Evolutionary conservation across 1,139 yeast species (phyloP).

Genomic region (Neolecta irregularis): DNA sequence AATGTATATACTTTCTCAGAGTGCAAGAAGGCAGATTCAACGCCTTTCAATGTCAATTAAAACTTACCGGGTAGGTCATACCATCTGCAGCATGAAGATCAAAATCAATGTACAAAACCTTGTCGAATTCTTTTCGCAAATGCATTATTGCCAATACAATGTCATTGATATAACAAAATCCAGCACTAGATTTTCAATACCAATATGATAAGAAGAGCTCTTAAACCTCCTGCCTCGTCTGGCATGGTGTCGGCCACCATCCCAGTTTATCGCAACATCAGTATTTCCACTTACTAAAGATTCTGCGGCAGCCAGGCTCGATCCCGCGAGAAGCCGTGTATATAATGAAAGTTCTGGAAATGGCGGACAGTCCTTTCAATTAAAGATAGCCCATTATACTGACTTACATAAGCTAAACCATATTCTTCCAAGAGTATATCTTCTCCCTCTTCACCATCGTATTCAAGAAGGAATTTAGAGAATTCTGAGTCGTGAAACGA

Average conservation of each 20-base stretch:
- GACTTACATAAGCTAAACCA: slow-evolving; percentile 6
- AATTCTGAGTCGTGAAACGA: slow-evolving; percentile 31
- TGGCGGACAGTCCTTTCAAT: slow-evolving; percentile 42
- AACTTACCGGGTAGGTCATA: background rate
- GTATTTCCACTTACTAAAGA: slow-evolving; percentile 16
- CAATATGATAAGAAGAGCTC: background rate
- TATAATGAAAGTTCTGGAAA: slow-evolving; percentile 42
- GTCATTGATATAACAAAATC: slow-evolving; percentile 64
- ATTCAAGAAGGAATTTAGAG: slow-evolving; percentile 24
- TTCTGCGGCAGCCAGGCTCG: slow-evolving; percentile 35
- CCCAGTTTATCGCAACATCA: slow-evolving; percentile 45
- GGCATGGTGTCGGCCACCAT: slow-evolving; percentile 70
- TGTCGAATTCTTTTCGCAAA: slow-evolving; percentile 34
- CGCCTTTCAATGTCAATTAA: slow-evolving; percentile 29
- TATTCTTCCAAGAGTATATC: background rate
- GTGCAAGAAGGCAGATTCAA: slow-evolving; percentile 45
- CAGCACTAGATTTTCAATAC: slow-evolving; percentile 25
- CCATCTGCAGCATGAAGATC: slow-evolving; percentile 65
- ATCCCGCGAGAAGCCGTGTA: slow-evolving; percentile 38
- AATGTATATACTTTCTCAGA: slow-evolving; percentile 44
- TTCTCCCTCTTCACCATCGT: background rate
- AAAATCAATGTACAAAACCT: slow-evolving; percentile 48
- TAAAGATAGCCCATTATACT: slow-evolving; percentile 1
- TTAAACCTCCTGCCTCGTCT: slow-evolving; percentile 33
- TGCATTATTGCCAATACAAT: slow-evolving; percentile 39